Percentiles rank a stretch among this genome's conserved stretches.
Evolutionary conservation across 345 rosid species (phyloP).

Genomic region (Anastatica hierochuntica): DNA sequence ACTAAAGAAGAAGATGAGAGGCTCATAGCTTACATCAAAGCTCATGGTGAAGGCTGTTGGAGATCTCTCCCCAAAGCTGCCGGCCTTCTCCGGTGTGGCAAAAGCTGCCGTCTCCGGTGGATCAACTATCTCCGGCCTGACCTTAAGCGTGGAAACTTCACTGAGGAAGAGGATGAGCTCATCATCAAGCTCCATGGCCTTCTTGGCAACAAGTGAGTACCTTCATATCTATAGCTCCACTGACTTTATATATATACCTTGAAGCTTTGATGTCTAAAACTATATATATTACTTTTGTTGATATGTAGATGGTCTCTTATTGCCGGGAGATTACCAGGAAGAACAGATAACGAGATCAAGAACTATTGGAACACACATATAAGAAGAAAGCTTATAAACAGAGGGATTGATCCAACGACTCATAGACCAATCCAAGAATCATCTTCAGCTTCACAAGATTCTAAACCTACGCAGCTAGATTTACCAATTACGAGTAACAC

Average conservation of each 20-base stretch:
- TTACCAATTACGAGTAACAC: constrained; percentile 12
- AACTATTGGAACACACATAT: constrained; percentile 91
- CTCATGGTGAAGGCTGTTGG: constrained; percentile 73
- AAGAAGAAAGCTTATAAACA: constrained; percentile 61
- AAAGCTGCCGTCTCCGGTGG: constrained; percentile 72
- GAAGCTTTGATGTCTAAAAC: too few relatives aligned
- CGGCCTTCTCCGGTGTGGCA: constrained; percentile 62
- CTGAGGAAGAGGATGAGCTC: constrained; percentile 57
- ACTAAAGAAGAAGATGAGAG: constrained; percentile 45
- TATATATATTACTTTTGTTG: too few relatives aligned
- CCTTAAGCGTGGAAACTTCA: constrained; percentile 60
- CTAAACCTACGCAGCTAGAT: constrained; percentile 19
- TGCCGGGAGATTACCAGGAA: constrained; percentile 76
- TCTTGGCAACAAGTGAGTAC: constrained; percentile 53
- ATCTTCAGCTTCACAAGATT: constrained; percentile 18
- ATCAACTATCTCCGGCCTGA: constrained; percentile 60
- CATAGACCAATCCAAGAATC: constrained; percentile 57
- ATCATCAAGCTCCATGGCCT: constrained; percentile 61
- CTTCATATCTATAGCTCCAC: too few relatives aligned
- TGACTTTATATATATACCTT: too few relatives aligned
- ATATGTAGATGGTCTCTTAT: constrained; percentile 89
- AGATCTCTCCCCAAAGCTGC: constrained; percentile 64
- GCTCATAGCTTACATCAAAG: constrained; percentile 47
- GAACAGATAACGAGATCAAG: constrained; percentile 84
- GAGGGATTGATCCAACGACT: constrained; percentile 78